phyloP scores from a whole-genome alignment of 2,329 filamentous ascomycete genomes.

The Microcyclospora tardicrescens region DNA sequence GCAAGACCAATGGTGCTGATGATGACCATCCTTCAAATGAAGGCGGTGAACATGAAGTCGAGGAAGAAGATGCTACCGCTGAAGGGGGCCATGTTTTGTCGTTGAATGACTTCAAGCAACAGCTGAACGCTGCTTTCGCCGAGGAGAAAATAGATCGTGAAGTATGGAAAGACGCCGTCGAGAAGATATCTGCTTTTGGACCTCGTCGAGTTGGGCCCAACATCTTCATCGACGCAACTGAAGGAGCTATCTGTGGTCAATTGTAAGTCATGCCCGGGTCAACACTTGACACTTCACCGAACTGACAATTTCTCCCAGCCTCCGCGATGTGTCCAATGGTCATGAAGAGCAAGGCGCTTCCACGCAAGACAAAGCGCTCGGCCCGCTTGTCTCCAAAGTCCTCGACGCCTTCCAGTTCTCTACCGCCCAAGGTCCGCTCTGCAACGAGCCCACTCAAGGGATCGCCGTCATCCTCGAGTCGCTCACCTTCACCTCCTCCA shows the following conservation, averaged over 20 bases:
- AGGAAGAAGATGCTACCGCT: slow-evolving; percentile 37
- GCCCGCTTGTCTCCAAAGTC: slow-evolving; percentile 57
- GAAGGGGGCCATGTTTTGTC: slow-evolving; percentile 50
- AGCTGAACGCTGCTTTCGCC: slow-evolving; percentile 57
- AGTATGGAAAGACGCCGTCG: slow-evolving; percentile 61
- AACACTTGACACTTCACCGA: slow-evolving; percentile 17
- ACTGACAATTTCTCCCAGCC: slow-evolving; percentile 8
- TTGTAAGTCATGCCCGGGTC: slow-evolving; percentile 41
- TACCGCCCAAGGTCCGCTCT: slow-evolving; percentile 77
- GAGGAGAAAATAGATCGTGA: slow-evolving; percentile 61
- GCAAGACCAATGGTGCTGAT: slow-evolving; percentile 26
- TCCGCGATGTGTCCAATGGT: slow-evolving; percentile 17
- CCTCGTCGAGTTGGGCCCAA: slow-evolving; percentile 78
- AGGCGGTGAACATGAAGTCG: slow-evolving; percentile 28
- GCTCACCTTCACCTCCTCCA: slow-evolving; percentile 46
- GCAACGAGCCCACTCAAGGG: slow-evolving; percentile 85
- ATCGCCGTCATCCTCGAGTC: slow-evolving; percentile 84
- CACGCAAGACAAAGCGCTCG: slow-evolving; percentile 36
- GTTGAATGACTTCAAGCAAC: slow-evolving; percentile 60
- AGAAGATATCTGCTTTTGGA: slow-evolving; percentile 81
- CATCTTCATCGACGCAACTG: slow-evolving; percentile 71
- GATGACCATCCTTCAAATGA: slow-evolving; percentile 22
- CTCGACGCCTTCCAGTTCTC: slow-evolving; percentile 88
- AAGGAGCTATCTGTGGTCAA: slow-evolving; percentile 56
- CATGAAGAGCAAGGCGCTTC: slow-evolving; percentile 1